Percentiles rank a stretch among this genome's conserved stretches.
phyloP scores from a whole-genome alignment of 805 yeast genomes.

The Suhomyces kilbournensis region DNA sequence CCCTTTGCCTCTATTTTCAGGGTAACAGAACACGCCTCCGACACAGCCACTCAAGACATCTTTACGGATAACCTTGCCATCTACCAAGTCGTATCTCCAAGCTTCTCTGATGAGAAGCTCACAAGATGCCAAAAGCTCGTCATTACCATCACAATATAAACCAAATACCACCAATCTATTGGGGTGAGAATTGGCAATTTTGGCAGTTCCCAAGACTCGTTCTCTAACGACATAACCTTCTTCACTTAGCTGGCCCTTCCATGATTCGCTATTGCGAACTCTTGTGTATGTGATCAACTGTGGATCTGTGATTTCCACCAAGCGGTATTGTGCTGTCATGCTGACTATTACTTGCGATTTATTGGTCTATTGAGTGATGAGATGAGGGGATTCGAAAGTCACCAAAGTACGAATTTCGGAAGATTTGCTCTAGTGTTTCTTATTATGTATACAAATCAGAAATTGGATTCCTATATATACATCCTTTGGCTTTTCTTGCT shows the following conservation, averaged over 20 bases:
- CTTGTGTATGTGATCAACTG: constrained; percentile 32
- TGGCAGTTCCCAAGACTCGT: constrained; percentile 22
- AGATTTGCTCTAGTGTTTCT: not conserved
- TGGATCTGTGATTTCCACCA: constrained; percentile 19
- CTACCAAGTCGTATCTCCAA: constrained; percentile 19
- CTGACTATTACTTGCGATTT: not conserved
- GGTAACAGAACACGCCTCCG: constrained; percentile 42
- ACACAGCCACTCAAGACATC: constrained; percentile 33
- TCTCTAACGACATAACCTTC: constrained; percentile 38
- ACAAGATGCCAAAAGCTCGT: constrained; percentile 27
- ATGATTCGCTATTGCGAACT: constrained; percentile 29
- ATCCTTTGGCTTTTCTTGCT: not conserved
- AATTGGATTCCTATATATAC: not conserved
- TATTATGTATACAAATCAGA: not conserved
- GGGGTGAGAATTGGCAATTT: constrained; percentile 14
- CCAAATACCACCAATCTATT: constrained; percentile 24
- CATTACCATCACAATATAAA: constrained; percentile 16
- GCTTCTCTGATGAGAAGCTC: constrained; percentile 34
- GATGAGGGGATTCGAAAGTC: not conserved
- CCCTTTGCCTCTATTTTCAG: constrained; percentile 36
- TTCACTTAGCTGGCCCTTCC: constrained; percentile 34
- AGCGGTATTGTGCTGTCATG: constrained; percentile 9
- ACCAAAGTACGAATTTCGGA: not conserved
- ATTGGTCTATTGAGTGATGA: not conserved
- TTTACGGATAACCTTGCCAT: constrained; percentile 14